Base-by-base conservation (phyloP, 257 asterid genomes). In the Ilex aquifolium region DNA sequence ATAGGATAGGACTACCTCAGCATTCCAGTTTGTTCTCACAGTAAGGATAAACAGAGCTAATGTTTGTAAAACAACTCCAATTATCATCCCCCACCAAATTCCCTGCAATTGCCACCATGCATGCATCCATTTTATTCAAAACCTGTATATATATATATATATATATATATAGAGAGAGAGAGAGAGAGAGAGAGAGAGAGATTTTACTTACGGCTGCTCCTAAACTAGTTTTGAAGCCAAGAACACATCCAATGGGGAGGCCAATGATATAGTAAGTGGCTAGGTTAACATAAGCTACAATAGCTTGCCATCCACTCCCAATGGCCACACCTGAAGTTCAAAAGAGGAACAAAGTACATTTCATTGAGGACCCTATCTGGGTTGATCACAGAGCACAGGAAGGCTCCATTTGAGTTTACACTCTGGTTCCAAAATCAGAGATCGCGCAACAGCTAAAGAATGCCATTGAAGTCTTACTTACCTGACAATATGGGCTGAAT, bases 261-360 rank as follows among this genome's bases (percentile, higher is more conserved):
- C 77, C 80, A 56, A 71, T 17, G 31, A 68, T 39, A 39, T 76
- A 71, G 51, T 71, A 71, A 16, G 77, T 64, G 60, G 54, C 69
- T 60, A 76, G 13, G 54, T 76, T 76, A 8, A 60, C 60, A 40
- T 64, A 64, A 31, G 80, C 80, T 0, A 67, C 80, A 17, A 42
- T 55, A 21, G 64, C 74, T 76, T 71, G 77, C 80, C 80, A 60
- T 67, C 80, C 80, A 57, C 80, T 71, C 32, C 77, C 81, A 67
- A 68, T 73, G 21, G 77, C 77, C 65, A 75, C 74, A 50, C 77
- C 71, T 67, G 63, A 48, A 29, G 16, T 12, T 48, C 15, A 36
- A 42, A 57, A 53, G 9, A 54, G 4, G 27, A 21, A 21, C 27
- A 21, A 21, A 21, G 27, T 21, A 21, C 27, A 21, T 21, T 21